Evolutionary conservation across 495 filamentous ascomycete species (phyloP).

Genomic region (Xylaria intraflava): DNA sequence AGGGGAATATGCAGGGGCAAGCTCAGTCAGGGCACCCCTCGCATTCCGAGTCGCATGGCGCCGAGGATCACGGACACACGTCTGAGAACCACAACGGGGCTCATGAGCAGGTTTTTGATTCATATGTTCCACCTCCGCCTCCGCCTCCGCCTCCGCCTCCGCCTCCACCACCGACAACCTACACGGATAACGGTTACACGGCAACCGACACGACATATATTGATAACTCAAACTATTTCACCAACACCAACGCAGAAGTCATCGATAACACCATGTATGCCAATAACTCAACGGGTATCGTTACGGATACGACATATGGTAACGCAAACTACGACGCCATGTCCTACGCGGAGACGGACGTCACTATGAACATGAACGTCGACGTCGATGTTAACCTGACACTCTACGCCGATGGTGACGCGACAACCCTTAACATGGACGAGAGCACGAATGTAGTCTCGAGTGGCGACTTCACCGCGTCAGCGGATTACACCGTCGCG

Average conservation of each 20-base stretch:
- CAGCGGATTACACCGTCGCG: constrained; percentile 2
- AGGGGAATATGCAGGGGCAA: constrained; percentile 1
- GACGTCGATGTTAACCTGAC: constrained; percentile 8
- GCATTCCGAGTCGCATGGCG: constrained; percentile 5
- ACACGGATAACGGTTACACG: background rate
- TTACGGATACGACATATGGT: constrained; percentile 8
- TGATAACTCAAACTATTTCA: constrained; percentile 11
- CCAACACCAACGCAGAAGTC: background rate
- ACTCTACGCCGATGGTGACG: constrained; percentile 6
- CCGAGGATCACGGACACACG: constrained; percentile 2
- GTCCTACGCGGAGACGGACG: constrained; percentile 1
- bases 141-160: no score
- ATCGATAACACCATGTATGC: constrained; percentile 8
- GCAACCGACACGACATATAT: constrained; percentile 6
- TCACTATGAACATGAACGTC: background rate
- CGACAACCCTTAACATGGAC: constrained; percentile 7
- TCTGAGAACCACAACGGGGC: constrained; percentile 7
- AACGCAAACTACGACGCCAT: constrained; percentile 6
- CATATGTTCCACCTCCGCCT: constrained; percentile 3
- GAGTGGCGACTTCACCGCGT: constrained; percentile 9
- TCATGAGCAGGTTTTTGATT: constrained; percentile 8
- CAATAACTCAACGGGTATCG: background rate
- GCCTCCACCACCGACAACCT: background rate
- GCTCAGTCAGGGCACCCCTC: background rate
- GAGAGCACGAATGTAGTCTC: constrained; percentile 13